Conservation (phyloP, 2,329 filamentous ascomycete species). For the Cadophora sp. region DNA sequence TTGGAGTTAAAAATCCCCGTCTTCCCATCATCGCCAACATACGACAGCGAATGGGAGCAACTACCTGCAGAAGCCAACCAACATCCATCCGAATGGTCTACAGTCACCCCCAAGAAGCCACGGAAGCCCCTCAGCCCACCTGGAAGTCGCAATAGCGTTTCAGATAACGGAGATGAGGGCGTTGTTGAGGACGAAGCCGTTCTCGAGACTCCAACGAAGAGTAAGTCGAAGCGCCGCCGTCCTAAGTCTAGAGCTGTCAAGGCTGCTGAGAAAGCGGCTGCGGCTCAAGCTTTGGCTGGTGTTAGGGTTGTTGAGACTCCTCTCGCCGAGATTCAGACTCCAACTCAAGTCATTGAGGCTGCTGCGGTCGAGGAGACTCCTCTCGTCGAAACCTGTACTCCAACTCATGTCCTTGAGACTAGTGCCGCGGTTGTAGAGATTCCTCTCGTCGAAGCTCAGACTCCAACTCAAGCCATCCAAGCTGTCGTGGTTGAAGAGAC, state of each 20-base stretch:
- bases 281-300: too few species aligned
- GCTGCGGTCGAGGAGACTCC: too few species aligned
- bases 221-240: background rate
- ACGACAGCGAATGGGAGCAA: background rate
- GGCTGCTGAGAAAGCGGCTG: too few species aligned
- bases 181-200: background rate
- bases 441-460: background rate
- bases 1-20: background rate
- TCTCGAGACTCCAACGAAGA: background rate
- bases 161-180: background rate
- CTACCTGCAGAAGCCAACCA: background rate
- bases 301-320: too few species aligned
- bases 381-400: too few species aligned
- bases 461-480: background rate
- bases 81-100: background rate
- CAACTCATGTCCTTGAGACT: too few species aligned
- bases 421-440: too few species aligned
- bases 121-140: background rate
- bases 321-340: too few species aligned
- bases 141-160: background rate
- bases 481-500: background rate
- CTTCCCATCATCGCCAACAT: background rate
- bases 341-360: too few species aligned
- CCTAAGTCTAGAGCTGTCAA: background rate
- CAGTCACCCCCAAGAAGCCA: background rate